A percentile compares a stretch with the other conserved stretches of the same genome.
Conservation (phyloP, 2,329 filamentous ascomycete species). For the Aureobasidium lini region DNA sequence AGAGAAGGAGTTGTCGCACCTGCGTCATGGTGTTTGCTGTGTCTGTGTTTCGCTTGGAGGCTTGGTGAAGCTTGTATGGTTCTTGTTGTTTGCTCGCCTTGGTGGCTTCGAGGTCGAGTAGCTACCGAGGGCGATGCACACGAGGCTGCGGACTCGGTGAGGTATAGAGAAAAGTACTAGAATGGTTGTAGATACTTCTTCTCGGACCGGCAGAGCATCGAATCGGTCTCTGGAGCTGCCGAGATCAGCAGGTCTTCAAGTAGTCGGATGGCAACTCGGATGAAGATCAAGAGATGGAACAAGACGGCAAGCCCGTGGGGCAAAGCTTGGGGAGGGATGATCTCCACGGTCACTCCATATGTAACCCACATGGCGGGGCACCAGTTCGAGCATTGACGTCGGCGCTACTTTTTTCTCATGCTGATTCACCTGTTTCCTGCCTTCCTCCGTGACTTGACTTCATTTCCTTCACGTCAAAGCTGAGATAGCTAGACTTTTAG, state of each 20-base stretch:
- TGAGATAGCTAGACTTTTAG: not conserved
- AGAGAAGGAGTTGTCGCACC: not conserved
- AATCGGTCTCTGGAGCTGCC: not conserved
- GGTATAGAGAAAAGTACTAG: not conserved
- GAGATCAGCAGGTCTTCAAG: not conserved
- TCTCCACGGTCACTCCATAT: not conserved
- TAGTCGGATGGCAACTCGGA: not conserved
- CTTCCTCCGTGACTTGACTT: not conserved
- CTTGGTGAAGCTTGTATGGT: no score
- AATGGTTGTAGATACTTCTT: not conserved
- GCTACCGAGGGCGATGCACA: no score
- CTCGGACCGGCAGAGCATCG: not conserved
- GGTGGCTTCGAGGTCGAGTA: no score
- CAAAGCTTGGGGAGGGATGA: not conserved
- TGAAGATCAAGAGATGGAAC: not conserved
- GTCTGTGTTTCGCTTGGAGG: not conserved
- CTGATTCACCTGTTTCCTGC: not conserved
- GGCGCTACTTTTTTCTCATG: not conserved
- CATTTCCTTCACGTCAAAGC: not conserved
- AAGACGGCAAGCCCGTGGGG: not conserved
- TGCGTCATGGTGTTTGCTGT: not conserved
- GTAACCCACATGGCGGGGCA: slow-evolving; percentile 2
- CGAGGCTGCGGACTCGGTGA: not conserved
- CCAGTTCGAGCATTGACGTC: not conserved
- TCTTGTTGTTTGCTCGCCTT: no score